Base-by-base conservation (phyloP, 805 yeast genomes). In the Lipomyces yamanashiensis region DNA sequence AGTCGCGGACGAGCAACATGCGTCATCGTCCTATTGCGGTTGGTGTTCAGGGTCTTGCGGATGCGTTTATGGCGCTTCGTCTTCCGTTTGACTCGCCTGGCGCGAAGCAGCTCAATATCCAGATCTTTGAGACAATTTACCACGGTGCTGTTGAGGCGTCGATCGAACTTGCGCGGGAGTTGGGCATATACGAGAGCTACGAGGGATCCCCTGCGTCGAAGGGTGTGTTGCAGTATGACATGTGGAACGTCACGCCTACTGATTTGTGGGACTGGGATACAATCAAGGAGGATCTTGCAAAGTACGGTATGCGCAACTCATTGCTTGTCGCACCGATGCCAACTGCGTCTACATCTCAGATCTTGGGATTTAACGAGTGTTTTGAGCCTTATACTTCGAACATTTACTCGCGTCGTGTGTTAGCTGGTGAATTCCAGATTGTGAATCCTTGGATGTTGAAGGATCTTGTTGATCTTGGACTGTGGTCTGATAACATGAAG, bases 1-100 rank as follows among this genome's bases (percentile, higher is more conserved):
- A 85, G 68, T 93, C 98, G 5, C 82, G 81, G 71, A 73, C 67
- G 52, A 90, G 97, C 17, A 93, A 95, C 76, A 78, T 84, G 81
- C 86, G 85, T 73, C 88, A 93, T 76, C 83, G 99, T 71, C 98
- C 99, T 21, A 85, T 93, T 72, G 98, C 98, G n/a, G 78, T 93
- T 23, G 99, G 99, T 70, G 97, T 93, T n/a, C 97, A 93, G 77
- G 99, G 99, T 63, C 81, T 93, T 59, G 97, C 98, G 36, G 98
- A 93, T 76, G 81, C 87, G 1, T 93, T 91, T 76, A 84, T 90
- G 82, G 81, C 83, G 68, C 80, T 93, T 66, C 85, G 96, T 72
- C 72, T 90, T 63, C 95, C 98, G 49, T 93, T 92, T 75, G 98
- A 91, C 70, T 89, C 96, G 43, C 78, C 81, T 39, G 88, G 85